phyloP scores from a whole-genome alignment of 805 yeast genomes.

The Yarrowia osloensis region DNA sequence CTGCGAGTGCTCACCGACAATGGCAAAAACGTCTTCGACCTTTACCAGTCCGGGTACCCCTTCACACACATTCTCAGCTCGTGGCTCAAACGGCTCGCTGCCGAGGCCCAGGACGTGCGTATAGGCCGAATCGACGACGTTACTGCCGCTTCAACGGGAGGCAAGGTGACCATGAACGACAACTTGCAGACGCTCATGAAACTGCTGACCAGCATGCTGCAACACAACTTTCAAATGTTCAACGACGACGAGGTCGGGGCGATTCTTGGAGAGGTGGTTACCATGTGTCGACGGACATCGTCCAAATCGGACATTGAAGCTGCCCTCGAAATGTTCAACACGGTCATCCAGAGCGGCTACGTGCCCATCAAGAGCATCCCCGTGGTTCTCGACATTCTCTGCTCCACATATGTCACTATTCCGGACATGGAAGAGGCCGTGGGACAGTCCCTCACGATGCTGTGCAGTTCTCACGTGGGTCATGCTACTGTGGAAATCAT shows the following conservation, averaged over 20 bases:
- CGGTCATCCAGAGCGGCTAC: conserved; percentile 50
- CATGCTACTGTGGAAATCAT: conserved; percentile 42
- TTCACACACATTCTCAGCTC: conserved; percentile 44
- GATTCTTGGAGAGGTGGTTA: conserved; percentile 44
- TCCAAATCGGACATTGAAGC: conserved; percentile 44
- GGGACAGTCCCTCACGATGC: conserved; percentile 46
- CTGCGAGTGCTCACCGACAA: conserved; percentile 52
- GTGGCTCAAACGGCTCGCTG: conserved; percentile 45
- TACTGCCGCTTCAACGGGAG: conserved; percentile 37
- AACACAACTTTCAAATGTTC: conserved; percentile 51
- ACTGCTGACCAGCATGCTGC: conserved; percentile 50
- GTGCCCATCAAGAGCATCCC: conserved; percentile 49
- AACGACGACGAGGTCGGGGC: conserved; percentile 46
- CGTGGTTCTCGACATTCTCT: conserved; percentile 48
- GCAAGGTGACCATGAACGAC: conserved; percentile 38
- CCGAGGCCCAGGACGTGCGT: conserved; percentile 41
- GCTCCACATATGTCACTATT: conserved; percentile 48
- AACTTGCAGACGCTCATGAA: conserved; percentile 42
- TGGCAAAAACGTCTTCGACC: conserved; percentile 56
- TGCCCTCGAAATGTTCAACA: conserved; percentile 48
- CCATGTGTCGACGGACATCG: conserved; percentile 48
- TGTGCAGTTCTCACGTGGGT: conserved; percentile 47
- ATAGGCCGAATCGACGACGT: conserved; percentile 38
- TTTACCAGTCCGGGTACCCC: conserved; percentile 51
- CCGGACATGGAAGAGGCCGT: conserved; percentile 44